Evolutionary conservation across 169 alveolate genomes (phyloP).

Genomic region (Plasmodium knowlesi): DNA sequence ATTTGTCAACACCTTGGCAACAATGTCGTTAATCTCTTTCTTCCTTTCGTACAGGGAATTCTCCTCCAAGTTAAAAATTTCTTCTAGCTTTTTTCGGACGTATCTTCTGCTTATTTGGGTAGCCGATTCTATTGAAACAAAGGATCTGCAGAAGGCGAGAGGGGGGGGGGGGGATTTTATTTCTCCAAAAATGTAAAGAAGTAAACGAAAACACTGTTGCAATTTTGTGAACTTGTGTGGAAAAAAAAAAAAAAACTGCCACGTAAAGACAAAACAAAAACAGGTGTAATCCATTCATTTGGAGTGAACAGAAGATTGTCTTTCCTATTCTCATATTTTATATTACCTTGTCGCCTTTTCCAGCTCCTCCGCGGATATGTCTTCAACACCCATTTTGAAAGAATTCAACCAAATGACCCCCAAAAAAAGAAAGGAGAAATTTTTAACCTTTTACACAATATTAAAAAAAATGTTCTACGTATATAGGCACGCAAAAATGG

Average conservation of each 20-base stretch:
- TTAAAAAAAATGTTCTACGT: not conserved
- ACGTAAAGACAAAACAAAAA: not conserved
- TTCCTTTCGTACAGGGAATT: slow-evolving; percentile 60
- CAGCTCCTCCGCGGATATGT: slow-evolving; percentile 57
- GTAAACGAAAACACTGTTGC: not conserved
- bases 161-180: not conserved
- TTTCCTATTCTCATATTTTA: slow-evolving; percentile 4
- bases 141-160: slow-evolving; percentile 27
- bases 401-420: not conserved
- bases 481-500: not conserved
- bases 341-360: slow-evolving; percentile 73
- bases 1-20: slow-evolving; percentile 40
- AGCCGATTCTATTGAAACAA: slow-evolving; percentile 71
- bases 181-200: not conserved
- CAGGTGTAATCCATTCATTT: not conserved
- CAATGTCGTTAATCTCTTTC: slow-evolving; percentile 73
- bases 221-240: not conserved
- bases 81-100: slow-evolving; percentile 68
- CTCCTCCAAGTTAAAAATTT: slow-evolving; percentile 69
- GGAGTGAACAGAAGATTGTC: slow-evolving; percentile 8
- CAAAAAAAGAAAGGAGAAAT: not conserved
- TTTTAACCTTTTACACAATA: not conserved
- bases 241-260: not conserved
- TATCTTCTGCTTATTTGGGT: slow-evolving; percentile 64
- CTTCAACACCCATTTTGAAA: slow-evolving; percentile 67